Conservation (phyloP, 805 yeast genomes). For the Suhomyces vadensis region DNA sequence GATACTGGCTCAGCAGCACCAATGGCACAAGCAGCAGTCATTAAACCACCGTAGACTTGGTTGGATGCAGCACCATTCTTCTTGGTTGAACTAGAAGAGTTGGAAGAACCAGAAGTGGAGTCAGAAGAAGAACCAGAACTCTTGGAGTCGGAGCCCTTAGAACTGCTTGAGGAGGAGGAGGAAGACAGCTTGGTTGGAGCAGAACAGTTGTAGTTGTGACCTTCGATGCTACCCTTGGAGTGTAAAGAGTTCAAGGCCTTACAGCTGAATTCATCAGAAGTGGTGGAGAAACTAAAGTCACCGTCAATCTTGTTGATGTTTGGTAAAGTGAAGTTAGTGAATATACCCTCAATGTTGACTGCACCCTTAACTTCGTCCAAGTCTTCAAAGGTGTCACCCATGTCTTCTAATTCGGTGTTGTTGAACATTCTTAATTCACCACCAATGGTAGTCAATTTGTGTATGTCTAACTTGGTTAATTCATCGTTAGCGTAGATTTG, state of each 20-base stretch:
- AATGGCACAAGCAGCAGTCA: slow-evolving; percentile 22
- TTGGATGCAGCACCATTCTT: slow-evolving; percentile 9
- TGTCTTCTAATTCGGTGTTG: slow-evolving; percentile 38
- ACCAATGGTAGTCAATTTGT: slow-evolving; percentile 34
- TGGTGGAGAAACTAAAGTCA: slow-evolving; percentile 38
- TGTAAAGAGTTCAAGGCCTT: slow-evolving; percentile 35
- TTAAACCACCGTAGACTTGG: slow-evolving; percentile 6
- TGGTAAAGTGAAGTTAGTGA: slow-evolving; percentile 41
- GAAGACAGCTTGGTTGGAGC: slow-evolving; percentile 28
- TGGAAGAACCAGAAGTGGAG: slow-evolving; percentile 20
- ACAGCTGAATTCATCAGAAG: slow-evolving; percentile 41
- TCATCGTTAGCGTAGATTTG: slow-evolving; percentile 46
- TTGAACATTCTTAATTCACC: slow-evolving; percentile 45
- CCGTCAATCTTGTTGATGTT: slow-evolving; percentile 41
- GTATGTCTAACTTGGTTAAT: slow-evolving; percentile 30
- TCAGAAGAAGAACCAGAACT: slow-evolving; percentile 16
- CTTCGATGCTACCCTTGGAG: slow-evolving; percentile 35
- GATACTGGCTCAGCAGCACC: too few species aligned
- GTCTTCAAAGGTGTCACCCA: slow-evolving; percentile 28
- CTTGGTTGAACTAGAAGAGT: slow-evolving; percentile 21
- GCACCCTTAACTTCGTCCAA: slow-evolving; percentile 43
- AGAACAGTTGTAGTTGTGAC: slow-evolving; percentile 46
- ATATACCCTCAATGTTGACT: slow-evolving; percentile 36
- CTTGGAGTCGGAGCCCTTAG: slow-evolving; percentile 14
- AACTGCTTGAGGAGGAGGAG: slow-evolving; percentile 14